Percentiles rank a stretch among this genome's conserved stretches.
These are phyloP conservation scores for Talaromyces islandicus DNA, from an alignment of 2,329 filamentous ascomycete species.

Conservation along the genomic window DNA sequence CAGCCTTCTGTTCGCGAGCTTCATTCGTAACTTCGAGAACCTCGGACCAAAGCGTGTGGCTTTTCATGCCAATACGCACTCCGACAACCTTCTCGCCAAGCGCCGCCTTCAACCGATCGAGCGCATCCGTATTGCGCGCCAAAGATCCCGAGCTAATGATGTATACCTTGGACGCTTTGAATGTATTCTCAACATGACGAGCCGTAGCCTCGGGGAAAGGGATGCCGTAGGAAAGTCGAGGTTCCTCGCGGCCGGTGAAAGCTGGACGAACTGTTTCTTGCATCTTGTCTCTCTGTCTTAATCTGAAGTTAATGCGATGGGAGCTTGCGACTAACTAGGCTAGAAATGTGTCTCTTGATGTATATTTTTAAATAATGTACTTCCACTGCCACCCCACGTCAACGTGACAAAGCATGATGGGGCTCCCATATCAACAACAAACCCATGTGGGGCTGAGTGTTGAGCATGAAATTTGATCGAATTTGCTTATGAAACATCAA, in stretches of 20 bases:
- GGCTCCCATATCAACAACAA: background rate
- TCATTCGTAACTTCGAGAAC: constrained; percentile 44
- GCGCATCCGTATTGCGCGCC: constrained; percentile 39
- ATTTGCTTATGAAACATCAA: background rate
- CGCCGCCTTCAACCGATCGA: constrained; percentile 36
- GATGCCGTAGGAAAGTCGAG: constrained; percentile 43
- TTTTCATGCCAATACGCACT: constrained; percentile 45
- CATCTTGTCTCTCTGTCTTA: background rate
- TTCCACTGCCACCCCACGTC: background rate
- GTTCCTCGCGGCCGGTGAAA: constrained; percentile 30
- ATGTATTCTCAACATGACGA: constrained; percentile 41
- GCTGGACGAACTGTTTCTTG: constrained; percentile 32
- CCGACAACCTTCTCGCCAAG: constrained; percentile 41
- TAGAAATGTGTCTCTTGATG: background rate
- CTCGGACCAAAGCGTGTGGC: constrained; percentile 51
- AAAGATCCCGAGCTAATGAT: constrained; percentile 48
- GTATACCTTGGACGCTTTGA: constrained; percentile 44
- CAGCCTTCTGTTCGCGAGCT: constrained; percentile 31
- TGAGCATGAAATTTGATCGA: background rate
- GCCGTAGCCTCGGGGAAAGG: constrained; percentile 41
- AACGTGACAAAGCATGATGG: background rate
- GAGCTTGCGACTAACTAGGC: background rate
- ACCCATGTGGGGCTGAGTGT: background rate
- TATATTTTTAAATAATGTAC: background rate
- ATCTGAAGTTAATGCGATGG: background rate